A percentile compares a stretch with the other conserved stretches of the same genome.
phyloP scores from a whole-genome alignment of 352 stramenopile species.

The Pythium brachiatum region DNA sequence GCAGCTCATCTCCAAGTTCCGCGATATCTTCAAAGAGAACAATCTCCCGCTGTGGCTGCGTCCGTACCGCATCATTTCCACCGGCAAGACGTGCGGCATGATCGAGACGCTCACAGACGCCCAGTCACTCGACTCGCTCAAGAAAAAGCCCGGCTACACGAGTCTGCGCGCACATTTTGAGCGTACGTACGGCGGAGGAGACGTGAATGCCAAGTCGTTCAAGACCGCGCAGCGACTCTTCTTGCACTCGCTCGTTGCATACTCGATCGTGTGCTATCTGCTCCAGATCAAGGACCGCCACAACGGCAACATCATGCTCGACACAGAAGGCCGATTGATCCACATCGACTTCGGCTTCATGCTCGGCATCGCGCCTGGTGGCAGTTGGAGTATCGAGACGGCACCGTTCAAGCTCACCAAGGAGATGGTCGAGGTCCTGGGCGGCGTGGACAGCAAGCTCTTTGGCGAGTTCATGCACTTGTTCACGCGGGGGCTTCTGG shows the following conservation, averaged over 20 bases:
- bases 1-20: constrained; percentile 95
- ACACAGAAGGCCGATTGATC: constrained; percentile 95
- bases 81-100: constrained; percentile 91
- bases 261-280: constrained; percentile 96
- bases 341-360: constrained; percentile 98
- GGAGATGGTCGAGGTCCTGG: constrained; percentile 96
- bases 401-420: constrained; percentile 98
- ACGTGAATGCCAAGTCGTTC: constrained; percentile 53
- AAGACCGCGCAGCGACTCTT: constrained; percentile 73
- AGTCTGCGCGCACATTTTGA: constrained; percentile 93
- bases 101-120: constrained; percentile 97
- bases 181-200: constrained; percentile 88
- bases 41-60: constrained; percentile 94
- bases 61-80: constrained; percentile 96
- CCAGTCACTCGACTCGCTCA: constrained; percentile 97
- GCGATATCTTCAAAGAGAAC: constrained; percentile 93
- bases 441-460: constrained; percentile 86
- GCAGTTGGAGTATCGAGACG: constrained; percentile 94
- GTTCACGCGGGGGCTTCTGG: constrained; percentile 66
- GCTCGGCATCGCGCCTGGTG: constrained; percentile 90
- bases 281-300: constrained; percentile 98
- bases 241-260: constrained; percentile 80
- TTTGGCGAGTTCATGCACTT: constrained; percentile 92
- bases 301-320: constrained; percentile 97
- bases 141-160: constrained; percentile 92